Evolutionary conservation across 106 monocot species (phyloP), one percentile per base, ranked within the genome.

Genomic region (Gastrodia elata): DNA sequence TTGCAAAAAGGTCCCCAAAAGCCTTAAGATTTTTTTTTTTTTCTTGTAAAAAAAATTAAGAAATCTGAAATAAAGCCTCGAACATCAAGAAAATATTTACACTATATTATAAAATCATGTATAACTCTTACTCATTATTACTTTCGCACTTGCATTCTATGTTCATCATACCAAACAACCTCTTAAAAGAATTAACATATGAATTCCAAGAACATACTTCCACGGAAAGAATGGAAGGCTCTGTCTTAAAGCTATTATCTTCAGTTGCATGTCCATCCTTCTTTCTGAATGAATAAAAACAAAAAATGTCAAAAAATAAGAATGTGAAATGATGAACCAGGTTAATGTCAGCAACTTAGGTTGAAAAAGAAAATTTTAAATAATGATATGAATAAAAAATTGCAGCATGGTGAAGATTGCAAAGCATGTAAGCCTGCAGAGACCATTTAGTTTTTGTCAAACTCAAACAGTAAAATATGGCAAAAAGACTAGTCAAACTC

Each of bases 151-250:
- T n/a, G n/a, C n/a, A n/a, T n/a, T n/a, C n/a, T n/a, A n/a, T n/a
- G n/a, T n/a, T n/a, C n/a, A n/a, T n/a, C n/a, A n/a, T n/a, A n/a
- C n/a, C n/a, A n/a, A n/a, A n/a, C n/a, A n/a, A n/a, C n/a, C n/a
- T n/a, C n/a, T n/a, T 67, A 38, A 33, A 35, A 69, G 6, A 26
- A 40, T 40, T 69, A 35, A 40, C 69, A 69, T 5, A 39, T 10
- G 3, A 69, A 69, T 22, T 40, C 2, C 16, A 3, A 40, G 10
- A 42, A 75, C 82, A 83, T 81, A 97, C 97, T 82, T 97, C 97
- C 68, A 97, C 97, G 58, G 97, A 97, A 80, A 97, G 88, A 75
- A 93, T 87, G 25, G 90, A 88, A 77, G 97, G 97, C 38, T 36
- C 56, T 42, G 33, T 70, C 48, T 58, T 84, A 37, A 84, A 86